Percentiles rank a stretch among this genome's conserved stretches.
These are phyloP conservation scores for Candida wancherniae DNA, from an alignment of 805 yeast genomes.

Conservation along the genomic window DNA sequence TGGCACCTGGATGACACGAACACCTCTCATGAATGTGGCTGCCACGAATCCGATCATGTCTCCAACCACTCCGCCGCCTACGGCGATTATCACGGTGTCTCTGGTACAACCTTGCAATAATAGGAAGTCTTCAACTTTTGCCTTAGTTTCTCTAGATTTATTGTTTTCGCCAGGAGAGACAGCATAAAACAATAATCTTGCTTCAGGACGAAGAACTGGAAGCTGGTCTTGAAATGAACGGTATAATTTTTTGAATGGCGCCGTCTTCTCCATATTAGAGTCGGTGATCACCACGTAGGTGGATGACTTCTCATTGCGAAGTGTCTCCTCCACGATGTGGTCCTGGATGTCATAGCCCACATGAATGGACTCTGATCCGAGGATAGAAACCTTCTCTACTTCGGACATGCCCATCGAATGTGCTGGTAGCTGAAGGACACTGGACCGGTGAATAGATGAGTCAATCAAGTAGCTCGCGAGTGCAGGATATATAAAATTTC, in stretches of 20 bases:
- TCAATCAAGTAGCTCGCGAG: too few relatives aligned
- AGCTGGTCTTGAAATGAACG: constrained; percentile 38
- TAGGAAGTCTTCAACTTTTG: constrained; percentile 85
- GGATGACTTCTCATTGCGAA: constrained; percentile 65
- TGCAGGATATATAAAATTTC: too few relatives aligned
- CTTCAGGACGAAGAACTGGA: constrained; percentile 35
- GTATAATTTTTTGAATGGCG: constrained; percentile 49
- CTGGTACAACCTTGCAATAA: constrained; percentile 84
- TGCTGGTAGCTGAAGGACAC: too few relatives aligned
- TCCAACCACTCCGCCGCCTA: constrained; percentile 98
- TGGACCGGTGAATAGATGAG: too few relatives aligned
- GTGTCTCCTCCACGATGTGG: constrained; percentile 67
- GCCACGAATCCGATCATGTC: constrained; percentile 99
- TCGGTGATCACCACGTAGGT: constrained; percentile 92
- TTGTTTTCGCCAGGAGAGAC: constrained; percentile 93
- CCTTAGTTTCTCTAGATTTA: constrained; percentile 85
- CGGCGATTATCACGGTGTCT: constrained; percentile 89
- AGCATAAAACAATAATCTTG: constrained; percentile 67
- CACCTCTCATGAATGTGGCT: constrained; percentile 99
- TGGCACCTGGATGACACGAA: constrained; percentile 88
- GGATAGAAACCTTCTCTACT: constrained; percentile 59
- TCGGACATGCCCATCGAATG: constrained; percentile 14
- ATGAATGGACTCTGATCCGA: constrained; percentile 81
- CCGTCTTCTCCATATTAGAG: constrained; percentile 65
- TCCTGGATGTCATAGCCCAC: constrained; percentile 79